Conservation (phyloP, 2,329 filamentous ascomycete species). For the Ciborinia camelliae region DNA sequence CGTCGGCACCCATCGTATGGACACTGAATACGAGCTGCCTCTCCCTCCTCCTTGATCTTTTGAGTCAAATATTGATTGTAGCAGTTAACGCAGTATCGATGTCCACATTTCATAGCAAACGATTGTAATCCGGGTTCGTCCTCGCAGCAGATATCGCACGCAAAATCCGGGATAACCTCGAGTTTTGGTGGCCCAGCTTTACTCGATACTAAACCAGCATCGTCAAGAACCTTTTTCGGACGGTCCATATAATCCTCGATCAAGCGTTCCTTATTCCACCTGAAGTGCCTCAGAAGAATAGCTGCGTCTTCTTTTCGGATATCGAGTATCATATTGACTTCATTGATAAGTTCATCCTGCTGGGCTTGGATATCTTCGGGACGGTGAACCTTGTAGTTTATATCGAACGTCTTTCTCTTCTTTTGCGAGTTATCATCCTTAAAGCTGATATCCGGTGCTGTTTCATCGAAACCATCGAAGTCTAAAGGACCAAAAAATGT, state of each 20-base stretch:
- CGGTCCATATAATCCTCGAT: conserved; percentile 97
- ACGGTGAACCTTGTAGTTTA: conserved; percentile 77
- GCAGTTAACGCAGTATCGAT: conserved; percentile 89
- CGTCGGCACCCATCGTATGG: conserved; percentile 82
- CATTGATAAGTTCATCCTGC: conserved; percentile 80
- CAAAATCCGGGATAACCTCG: conserved; percentile 70
- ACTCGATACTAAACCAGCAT: conserved; percentile 72
- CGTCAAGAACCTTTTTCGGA: conserved; percentile 74
- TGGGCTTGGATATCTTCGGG: conserved; percentile 79
- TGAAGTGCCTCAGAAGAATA: conserved; percentile 81
- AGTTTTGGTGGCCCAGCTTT: conserved; percentile 62
- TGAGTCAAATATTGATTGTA: conserved; percentile 87
- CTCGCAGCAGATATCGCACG: conserved; percentile 95
- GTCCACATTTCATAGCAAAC: conserved; percentile 92
- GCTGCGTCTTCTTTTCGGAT: conserved; percentile 86
- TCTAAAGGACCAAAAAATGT: conserved; percentile 27
- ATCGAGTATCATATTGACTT: conserved; percentile 88
- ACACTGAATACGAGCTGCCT: conserved; percentile 92
- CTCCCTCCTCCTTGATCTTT: conserved; percentile 93
- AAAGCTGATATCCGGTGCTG: conserved; percentile 47
- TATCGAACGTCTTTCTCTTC: conserved; percentile 74
- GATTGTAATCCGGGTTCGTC: conserved; percentile 73
- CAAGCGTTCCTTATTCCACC: conserved; percentile 95
- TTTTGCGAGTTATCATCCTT: conserved; percentile 66
- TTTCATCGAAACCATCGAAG: conserved; percentile 47